phyloP scores from a whole-genome alignment of 2,329 filamentous ascomycete genomes.

The Microsporum ferrugineum region DNA sequence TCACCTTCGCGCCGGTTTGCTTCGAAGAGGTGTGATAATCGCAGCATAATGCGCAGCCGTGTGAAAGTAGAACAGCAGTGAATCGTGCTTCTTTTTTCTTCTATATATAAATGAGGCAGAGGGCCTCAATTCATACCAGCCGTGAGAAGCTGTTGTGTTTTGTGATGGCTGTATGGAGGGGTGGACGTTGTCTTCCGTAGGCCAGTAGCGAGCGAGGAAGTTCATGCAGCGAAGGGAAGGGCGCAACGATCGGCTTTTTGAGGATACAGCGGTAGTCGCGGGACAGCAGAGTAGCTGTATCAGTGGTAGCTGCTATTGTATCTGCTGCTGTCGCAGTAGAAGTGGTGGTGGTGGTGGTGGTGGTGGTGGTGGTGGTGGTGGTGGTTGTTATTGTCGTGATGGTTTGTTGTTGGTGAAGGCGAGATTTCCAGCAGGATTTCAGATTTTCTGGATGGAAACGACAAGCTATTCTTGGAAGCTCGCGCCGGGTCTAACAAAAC shows the following conservation, averaged over 20 bases:
- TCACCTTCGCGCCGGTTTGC: slow-evolving; percentile 22
- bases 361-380: not conserved
- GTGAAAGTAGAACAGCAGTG: not conserved
- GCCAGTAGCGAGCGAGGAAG: not conserved
- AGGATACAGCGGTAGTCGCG: slow-evolving; percentile 2
- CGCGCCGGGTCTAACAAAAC: not conserved
- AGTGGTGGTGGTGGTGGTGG: not conserved
- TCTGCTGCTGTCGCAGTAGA: not conserved
- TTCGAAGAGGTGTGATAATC: slow-evolving; percentile 27
- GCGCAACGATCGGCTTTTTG: not conserved
- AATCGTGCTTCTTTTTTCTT: not conserved
- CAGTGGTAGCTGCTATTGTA: not conserved
- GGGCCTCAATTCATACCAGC: not conserved
- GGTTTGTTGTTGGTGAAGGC: not conserved
- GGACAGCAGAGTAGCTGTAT: not conserved
- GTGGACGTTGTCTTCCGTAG: not conserved
- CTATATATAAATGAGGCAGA: not conserved
- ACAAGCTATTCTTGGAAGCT: not conserved
- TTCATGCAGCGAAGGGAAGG: not conserved
- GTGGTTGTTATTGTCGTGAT: not conserved
- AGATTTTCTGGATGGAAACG: not conserved
- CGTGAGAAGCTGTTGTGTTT: no score
- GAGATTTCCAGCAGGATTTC: not conserved
- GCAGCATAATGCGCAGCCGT: slow-evolving; percentile 21
- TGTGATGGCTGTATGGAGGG: not conserved